Evolutionary conservation across 2,329 filamentous ascomycete species (phyloP), one percentile per base, ranked within the genome.

Genomic region (Pseudogymnoascus sp.): DNA sequence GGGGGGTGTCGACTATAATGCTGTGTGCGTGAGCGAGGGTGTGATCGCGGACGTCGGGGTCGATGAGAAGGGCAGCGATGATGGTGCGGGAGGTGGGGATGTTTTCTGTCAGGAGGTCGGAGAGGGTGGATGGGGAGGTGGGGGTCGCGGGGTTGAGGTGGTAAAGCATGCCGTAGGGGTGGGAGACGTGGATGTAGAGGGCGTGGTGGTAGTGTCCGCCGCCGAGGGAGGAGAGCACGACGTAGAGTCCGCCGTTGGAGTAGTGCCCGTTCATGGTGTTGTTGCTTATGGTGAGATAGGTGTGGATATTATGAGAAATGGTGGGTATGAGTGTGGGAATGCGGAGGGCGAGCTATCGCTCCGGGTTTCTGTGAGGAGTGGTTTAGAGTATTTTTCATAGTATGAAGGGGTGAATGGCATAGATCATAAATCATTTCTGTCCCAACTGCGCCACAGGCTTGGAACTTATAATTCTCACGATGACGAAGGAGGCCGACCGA

Each of bases 111-210:
- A 55, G 2, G 16, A 7, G 29, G n/a, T 55, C 49, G n/a, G n/a
- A 33, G n/a, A 55, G 49, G 3, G 29, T 33, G 5, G 49, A 12
- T 7, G n/a, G 49, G 10, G 29, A 14, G n/a, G 29, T 33, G 2
- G 29, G 2, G 11, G 49, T 33, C 5, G 49, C n/a, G 49, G 26
- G 26, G 26, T 19, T 33, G 49, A 33, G 49, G n/a, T 55, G n/a
- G 49, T 55, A 55, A n/a, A 14, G 29, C 49, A 55, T 55, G 29
- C 49, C 49, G n/a, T 55, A 55, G n/a, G 49, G 49, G n/a, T 55
- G 29, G 10, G 49, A 55, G 29, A 55, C 49, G 49, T 55, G 49
- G 49, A 55, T 55, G 49, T 55, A 55, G 49, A 55, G 49, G n/a
- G 26, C 49, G 10, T 55, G 29, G 29, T 55, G 49, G 3, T 26